Base-by-base conservation (phyloP, 208 protist genomes). In the Spironucleus salmonicida region DNA sequence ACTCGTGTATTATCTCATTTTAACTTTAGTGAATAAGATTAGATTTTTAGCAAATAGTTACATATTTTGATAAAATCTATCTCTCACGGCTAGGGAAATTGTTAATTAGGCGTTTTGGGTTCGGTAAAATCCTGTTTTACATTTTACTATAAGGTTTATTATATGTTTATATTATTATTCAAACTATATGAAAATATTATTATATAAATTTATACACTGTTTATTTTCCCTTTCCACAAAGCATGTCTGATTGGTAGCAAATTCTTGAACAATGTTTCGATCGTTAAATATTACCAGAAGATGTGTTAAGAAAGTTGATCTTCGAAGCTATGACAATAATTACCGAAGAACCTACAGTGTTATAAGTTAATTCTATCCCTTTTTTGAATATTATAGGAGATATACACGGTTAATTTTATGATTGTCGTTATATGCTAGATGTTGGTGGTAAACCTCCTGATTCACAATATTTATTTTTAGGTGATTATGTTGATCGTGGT, bases 401-500 rank as follows among this genome's bases (percentile, higher is more conserved):
- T 58, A 19, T 83, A 4, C 80, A 83, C 64, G 80, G 80, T 30
- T 71, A 83, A 61, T 83, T 81, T 38, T 76, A 82, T 74, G 80
- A 83, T 59, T 19, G 82, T 38, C n/a, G 77, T 27, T 76, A 82
- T 9, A 59, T 83, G 40, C 76, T 83, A 19, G 69, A 75, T 49
- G 40, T 83, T 19, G 77, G 77, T 38, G 78, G 78, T 26, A 58
- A n/a, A 26, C 27, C 35, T 57, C 59, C 67, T 15, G 75, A 71
- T 1, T 71, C 49, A 23, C 74, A 80, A n/a, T 79, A 82, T 19
- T 26, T 82, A 4, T 82, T 82, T 75, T 61, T 82, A n/a, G 80
- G 80, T 29, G 80, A 83, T 68, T 83, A 83, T 68, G 80, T 83
- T 26, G 80, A 83, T 68, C n/a, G 80, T 64, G 80, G 80, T 2